phyloP scores from a whole-genome alignment of 305 asterid species.

The Fraxinus baroniana region DNA sequence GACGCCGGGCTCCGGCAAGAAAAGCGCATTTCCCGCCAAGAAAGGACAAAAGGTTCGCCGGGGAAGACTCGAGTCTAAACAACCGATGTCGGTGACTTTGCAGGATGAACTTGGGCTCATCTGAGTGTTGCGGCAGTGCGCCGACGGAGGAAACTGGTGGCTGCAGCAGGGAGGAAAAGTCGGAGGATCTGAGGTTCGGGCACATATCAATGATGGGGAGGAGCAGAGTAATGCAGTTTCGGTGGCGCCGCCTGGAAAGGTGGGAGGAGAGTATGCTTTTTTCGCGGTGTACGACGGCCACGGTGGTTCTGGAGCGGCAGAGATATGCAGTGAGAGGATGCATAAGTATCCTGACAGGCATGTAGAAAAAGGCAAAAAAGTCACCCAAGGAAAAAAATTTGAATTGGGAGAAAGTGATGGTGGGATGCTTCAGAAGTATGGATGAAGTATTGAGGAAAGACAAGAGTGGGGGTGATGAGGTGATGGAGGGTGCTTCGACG shows the following conservation, averaged over 20 bases:
- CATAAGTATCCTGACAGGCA: conserved; percentile 38
- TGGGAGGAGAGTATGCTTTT: conserved; percentile 36
- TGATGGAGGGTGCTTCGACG: not conserved
- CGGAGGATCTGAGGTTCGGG: conserved; percentile 23
- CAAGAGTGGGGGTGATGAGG: not conserved
- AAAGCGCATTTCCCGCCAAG: not conserved
- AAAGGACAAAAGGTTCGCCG: conserved; percentile 15
- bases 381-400: not conserved
- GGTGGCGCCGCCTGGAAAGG: conserved; percentile 25
- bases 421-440: conserved; percentile 37
- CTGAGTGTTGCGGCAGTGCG: not conserved
- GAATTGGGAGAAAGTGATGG: conserved; percentile 50
- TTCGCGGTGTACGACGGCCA: conserved; percentile 60
- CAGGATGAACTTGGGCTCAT: not conserved
- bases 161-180: not conserved
- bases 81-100: not conserved
- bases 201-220: conserved; percentile 54
- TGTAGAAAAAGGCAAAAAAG: conserved; percentile 13
- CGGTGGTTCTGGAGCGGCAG: conserved; percentile 45
- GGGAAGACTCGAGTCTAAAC: conserved; percentile 8
- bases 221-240: conserved; percentile 41
- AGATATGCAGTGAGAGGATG: conserved; percentile 42
- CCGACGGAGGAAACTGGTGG: not conserved
- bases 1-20: not conserved
- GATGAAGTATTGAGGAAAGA: conserved; percentile 35